Evolutionary conservation across 2,329 filamentous ascomycete genomes (phyloP), one percentile per base, ranked within the genome.

Genomic region (Microcyclospora pomicola): DNA sequence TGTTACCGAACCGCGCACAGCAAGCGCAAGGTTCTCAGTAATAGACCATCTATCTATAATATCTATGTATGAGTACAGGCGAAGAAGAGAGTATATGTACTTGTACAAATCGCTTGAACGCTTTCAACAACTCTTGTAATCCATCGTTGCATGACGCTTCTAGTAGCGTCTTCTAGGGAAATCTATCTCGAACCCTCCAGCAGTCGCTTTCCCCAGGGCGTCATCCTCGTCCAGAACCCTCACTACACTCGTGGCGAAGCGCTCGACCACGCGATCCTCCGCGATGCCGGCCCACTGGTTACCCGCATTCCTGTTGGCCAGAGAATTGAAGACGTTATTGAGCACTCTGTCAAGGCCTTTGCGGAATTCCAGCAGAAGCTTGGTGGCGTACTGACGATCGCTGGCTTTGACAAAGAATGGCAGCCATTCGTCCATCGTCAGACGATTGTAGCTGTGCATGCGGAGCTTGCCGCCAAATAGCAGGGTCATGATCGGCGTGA

Each of bases 391-490:
- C n/a, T 43, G 37, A 1, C 33, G 35, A 15, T 47, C 37, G 2
- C 39, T 27, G 5, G 45, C 46, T 7, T 44, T 31, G 14, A 61
- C 39, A 15, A 40, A 44, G 33, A 62, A 55, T 2, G 49, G 49
- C 7, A 63, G 43, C 59, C 60, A 64, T 2, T 47, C 49, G 34
- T 63, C 59, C 48, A 63, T 53, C 6, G 46, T 40, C 13, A 64
- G 29, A 14, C 30, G 39, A 2, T 50, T 41, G 11, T 32, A 41
- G 5, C 41, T 42, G n/a, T 40, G 45, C 27, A 49, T 45, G 11
- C 46, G 13, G 15, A 55, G 38, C 15, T 35, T 46, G 10, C 53
- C 53, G 30, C 56, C 55, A 34, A 59, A 59, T 16, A 59, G 45
- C 9, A 47, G 31, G 1, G 46, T 44, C 34, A 49, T 50, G 19